Evolutionary conservation across 805 yeast species (phyloP).

Genomic region (Tetrapisispora nanseiensis): DNA sequence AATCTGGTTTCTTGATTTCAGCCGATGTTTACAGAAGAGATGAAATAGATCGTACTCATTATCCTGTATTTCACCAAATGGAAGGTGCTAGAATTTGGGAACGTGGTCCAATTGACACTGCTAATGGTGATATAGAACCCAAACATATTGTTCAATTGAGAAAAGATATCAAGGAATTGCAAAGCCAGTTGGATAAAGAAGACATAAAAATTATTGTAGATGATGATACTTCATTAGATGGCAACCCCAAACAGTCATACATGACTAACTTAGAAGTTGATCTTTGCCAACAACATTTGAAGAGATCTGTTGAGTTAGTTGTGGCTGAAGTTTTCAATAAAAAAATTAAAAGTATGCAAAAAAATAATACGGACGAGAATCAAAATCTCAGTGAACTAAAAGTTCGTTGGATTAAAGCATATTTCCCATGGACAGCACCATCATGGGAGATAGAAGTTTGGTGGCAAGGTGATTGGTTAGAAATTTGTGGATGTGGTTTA

Average conservation of each 20-base stretch:
- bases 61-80: conserved; percentile 96
- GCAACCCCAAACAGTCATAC: conserved; percentile 72
- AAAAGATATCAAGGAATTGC: conserved; percentile 54
- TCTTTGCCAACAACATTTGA: conserved; percentile 66
- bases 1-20: conserved; percentile 83
- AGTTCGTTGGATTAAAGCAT: conserved; percentile 91
- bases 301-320: conserved; percentile 73
- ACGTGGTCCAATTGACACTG: conserved; percentile 30
- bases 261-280: conserved; percentile 64
- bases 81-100: conserved; percentile 92
- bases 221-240: conserved; percentile 51
- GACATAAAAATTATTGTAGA: conserved; percentile 55
- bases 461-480: conserved; percentile 98
- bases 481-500: conserved; percentile 92
- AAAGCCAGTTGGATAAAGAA: conserved; percentile 32
- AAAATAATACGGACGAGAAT: conserved; percentile 36
- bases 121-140: conserved; percentile 14
- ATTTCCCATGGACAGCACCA: conserved; percentile 97
- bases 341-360: conserved; percentile 21
- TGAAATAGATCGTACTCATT: conserved; percentile 90
- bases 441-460: conserved; percentile 97
- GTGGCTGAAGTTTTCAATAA: conserved; percentile 70
- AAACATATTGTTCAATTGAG: conserved; percentile 37
- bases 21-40: conserved; percentile 96
- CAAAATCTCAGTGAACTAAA: conserved; percentile 50